Base-by-base conservation (phyloP, 257 asterid species). In the Haberlea rhodopensis region DNA sequence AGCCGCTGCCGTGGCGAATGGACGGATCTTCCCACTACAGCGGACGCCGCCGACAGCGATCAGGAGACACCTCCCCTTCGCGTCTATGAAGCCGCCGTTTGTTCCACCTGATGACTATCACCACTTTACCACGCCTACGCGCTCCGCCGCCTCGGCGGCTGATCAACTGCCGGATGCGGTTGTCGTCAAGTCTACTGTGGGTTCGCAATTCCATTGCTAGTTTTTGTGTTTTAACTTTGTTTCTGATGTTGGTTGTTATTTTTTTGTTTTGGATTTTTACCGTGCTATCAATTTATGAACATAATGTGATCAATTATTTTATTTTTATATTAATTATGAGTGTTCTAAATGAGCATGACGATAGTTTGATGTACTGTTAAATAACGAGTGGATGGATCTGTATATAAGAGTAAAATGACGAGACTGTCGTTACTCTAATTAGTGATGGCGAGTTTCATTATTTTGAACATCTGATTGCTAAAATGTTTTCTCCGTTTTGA, bases 41-140 rank as follows among this genome's bases (percentile, higher is more conserved):
- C 77, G 67, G 71, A 73, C 76, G 70, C 87, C 68, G 80, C 83
- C 75, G 57, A 53, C 72, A 29, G 70, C 84, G 77, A 88, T 82
- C 67, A 85, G 85, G 71, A 84, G 96, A 15, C 88, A 90, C 74
- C 74, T 88, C 18, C 89, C 96, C 5, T 90, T 90, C 70, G 79
- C 87, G 6, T 81, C 95, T 10, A 85, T 85, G 95, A 90, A 79
- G 78, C 89, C 96, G 63, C 92, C 96, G 43, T 87, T 87, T 67
- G 76, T 76, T 26, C 60, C 78, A 53, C 74, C 92, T 2, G 87
- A 82, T 46, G 95, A 86, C 67, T 88, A 90, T 60, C 94, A 90
- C 79, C 88, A 86, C 8, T 90, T 90, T 77, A 73, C 90, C 67
- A 73, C 80, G 19, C 85, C 95, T 45, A 62, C 73, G 31, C 63